These are phyloP conservation scores for Boletales sp. DNA, from an alignment of 768 basidiomycete species.

Conservation along the genomic window DNA sequence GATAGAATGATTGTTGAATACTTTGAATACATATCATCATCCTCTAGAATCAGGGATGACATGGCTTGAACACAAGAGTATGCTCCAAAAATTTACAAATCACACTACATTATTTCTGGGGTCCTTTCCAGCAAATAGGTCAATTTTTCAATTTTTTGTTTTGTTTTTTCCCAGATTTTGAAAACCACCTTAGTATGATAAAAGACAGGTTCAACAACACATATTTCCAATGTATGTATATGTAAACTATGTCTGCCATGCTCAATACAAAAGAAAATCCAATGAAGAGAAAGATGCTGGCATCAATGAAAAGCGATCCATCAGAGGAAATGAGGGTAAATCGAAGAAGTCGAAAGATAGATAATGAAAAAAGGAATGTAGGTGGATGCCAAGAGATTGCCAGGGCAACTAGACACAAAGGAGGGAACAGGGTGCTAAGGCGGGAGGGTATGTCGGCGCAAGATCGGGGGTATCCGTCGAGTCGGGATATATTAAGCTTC, in stretches of 20 bases:
- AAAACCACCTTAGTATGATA: too few species aligned
- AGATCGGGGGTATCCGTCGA: slow-evolving; percentile 4
- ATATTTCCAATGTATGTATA: neutral
- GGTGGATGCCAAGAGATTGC: neutral
- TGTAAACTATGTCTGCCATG: neutral
- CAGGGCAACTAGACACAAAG: neutral
- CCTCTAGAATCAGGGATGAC: too few species aligned
- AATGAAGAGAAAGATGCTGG: neutral
- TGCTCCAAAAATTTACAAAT: too few species aligned
- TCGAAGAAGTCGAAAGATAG: neutral
- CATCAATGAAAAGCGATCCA: neutral
- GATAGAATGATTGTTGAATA: too few species aligned
- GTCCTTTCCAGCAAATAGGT: too few species aligned
- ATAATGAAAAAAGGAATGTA: neutral
- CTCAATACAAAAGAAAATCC: neutral
- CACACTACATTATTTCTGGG: too few species aligned
- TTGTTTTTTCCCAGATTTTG: too few species aligned
- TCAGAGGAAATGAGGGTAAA: neutral
- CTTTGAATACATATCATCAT: too few species aligned
- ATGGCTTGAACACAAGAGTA: too few species aligned
- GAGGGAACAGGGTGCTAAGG: neutral
- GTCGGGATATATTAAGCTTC: neutral
- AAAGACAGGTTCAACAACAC: too few species aligned
- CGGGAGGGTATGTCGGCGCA: neutral
- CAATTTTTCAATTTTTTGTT: too few species aligned